These are phyloP conservation scores for Pyrenophora graminea DNA, from an alignment of 2,329 filamentous ascomycete species.

Conservation along the genomic window DNA sequence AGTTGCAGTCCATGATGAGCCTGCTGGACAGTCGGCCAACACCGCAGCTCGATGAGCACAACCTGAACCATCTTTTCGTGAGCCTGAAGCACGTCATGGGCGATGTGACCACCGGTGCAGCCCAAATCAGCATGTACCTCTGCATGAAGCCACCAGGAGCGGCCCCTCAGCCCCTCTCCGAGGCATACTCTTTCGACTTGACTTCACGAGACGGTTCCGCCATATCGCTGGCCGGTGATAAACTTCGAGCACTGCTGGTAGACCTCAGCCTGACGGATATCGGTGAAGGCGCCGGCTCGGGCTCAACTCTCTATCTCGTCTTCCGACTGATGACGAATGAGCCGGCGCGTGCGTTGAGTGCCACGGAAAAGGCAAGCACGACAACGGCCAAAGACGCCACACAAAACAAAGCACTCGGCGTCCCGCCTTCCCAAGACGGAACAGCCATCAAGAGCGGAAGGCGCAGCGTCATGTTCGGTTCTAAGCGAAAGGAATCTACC, in stretches of 20 bases:
- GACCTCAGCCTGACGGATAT: conserved; percentile 80
- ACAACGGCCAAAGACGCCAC: conserved; percentile 31
- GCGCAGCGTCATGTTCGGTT: conserved; percentile 68
- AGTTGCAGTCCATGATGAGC: conserved; percentile 94
- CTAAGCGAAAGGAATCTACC: conserved; percentile 56
- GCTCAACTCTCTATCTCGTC: conserved; percentile 79
- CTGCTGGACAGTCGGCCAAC: conserved; percentile 82
- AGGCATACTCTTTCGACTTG: conserved; percentile 79
- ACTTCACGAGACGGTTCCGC: conserved; percentile 73
- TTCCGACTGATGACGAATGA: conserved; percentile 74
- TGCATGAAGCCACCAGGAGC: conserved; percentile 71
- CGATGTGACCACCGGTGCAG: conserved; percentile 73
- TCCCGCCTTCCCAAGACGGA: conserved; percentile 40
- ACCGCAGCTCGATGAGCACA: conserved; percentile 67
- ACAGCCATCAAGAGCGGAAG: conserved; percentile 49
- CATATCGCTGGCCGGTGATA: conserved; percentile 65
- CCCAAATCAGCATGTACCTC: conserved; percentile 72
- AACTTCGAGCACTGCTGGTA: conserved; percentile 83
- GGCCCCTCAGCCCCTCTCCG: conserved; percentile 71
- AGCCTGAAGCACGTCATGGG: conserved; percentile 83
- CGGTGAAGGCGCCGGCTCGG: conserved; percentile 65
- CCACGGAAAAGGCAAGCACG: conserved; percentile 38
- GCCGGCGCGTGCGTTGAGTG: conserved; percentile 36
- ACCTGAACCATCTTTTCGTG: conserved; percentile 79
- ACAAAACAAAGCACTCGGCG: conserved; percentile 24